Base-by-base conservation (phyloP, 208 protist species). In the Crithidia acanthocephali region DNA sequence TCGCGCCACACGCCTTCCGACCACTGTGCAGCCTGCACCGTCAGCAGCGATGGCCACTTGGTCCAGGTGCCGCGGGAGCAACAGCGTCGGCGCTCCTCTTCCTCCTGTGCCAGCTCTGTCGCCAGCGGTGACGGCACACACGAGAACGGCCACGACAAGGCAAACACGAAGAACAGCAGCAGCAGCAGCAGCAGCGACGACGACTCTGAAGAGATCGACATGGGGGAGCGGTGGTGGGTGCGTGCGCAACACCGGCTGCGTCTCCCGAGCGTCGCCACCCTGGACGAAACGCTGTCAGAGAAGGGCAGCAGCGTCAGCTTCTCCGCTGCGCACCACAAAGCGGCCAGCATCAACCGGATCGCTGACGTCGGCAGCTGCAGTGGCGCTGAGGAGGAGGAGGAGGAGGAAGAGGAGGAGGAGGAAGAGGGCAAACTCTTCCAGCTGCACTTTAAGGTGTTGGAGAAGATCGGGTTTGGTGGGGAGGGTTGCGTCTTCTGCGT, bases 401-500 rank as follows among this genome's bases (percentile, higher is more conserved):
- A 64, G n/a, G n/a, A n/a, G n/a, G n/a, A n/a, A n/a, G n/a, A n/a
- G n/a, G n/a, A n/a, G n/a, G n/a, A n/a, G n/a, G n/a, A n/a, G 22
- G 64, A 73, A 16, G 72, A 90, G 23, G 73, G 72, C 13, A 74
- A 83, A 20, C 70, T 95, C 16, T 92, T 95, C 70, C 81, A 94
- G 69, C 66, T 83, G 62, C 86, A 94, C 57, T 93, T 95, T 75
- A 79, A 80, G 62, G 76, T 92, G 9, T 63, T 89, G 0, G 67
- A 84, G 62, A 92, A 91, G 72, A 80, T 95, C 32, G 91, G 91
- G 28, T 84, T 75, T 48, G 91, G 91, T 28, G 91, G 71, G 0
- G 88, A 91, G 48, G 91, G 91, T 35, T 86, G 71, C 53, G 88
- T 95, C 23, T 94, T 94, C 58, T 85, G 81, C 61, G 91, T 95